Evolutionary conservation across 78 protist genomes (phyloP), one percentile per base, ranked within the genome.

Genomic region (Dictyostelium purpureum): DNA sequence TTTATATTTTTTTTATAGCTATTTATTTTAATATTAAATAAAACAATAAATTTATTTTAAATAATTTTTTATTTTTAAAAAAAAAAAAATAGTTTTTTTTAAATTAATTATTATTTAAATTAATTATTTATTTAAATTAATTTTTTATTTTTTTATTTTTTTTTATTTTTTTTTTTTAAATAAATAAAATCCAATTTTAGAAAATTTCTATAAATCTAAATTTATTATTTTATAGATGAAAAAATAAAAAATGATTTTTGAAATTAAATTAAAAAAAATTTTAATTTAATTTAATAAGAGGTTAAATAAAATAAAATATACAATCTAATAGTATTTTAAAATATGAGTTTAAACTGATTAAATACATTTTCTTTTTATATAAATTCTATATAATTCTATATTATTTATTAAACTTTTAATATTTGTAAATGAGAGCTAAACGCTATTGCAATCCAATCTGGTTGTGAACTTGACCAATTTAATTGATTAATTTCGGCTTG

Each of bases 381-480:
- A n/a, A n/a, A n/a, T n/a, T n/a, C n/a, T n/a, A n/a, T n/a, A 49
- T 49, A 49, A 49, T 14, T 49, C 7, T 49, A 7, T 49, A 49
- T 49, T 52, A 52, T 24, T 65, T 37, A 49, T 93, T 79, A 94
- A 33, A 94, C 96, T 45, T 87, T 78, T 73, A 94, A n/a, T 28
- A 80, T 88, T 77, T 98, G 97, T 73, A 96, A 42, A 79, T 42
- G 78, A 57, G 65, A 24, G 37, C 88, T 93, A 65, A 89, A 89
- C 37, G 97, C 59, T 43, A 96, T 94, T 35, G 97, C 92, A n/a
- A 98, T 88, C 99, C 99, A 98, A 69, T 97, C 97, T 5, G 98
- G 95, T 67, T 97, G 97, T 35, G 69, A 12, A 6, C 89, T 28
- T 14, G 98, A 96, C 99, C 99, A 98, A 56, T 77, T 89, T 56